Evolutionary conservation across 352 stramenopile genomes (phyloP).

Genomic region (Blastocystis sp.): DNA sequence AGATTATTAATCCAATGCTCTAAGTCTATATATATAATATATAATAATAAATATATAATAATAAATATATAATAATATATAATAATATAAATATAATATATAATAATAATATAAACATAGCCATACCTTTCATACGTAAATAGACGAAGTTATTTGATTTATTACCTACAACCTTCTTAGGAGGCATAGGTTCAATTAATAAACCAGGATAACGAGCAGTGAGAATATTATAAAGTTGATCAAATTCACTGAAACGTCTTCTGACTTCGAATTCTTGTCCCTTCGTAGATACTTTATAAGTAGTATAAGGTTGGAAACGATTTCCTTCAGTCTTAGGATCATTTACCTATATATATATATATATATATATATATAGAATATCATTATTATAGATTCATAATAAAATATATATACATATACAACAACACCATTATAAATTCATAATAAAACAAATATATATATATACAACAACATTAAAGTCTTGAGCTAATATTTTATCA

Average conservation of each 20-base stretch:
- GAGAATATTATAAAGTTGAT: slow-evolving; percentile 19
- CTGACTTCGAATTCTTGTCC: slow-evolving; percentile 24
- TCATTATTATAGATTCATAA: too few relatives aligned
- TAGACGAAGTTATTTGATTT: slow-evolving; percentile 18
- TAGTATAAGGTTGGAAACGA: slow-evolving; percentile 30
- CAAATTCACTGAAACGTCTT: slow-evolving; percentile 34
- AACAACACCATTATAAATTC: too few relatives aligned
- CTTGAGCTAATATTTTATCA: slow-evolving; percentile 30
- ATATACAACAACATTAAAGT: slow-evolving; percentile 31
- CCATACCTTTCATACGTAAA: slow-evolving; percentile 11
- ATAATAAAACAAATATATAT: background rate
- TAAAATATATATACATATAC: too few relatives aligned
- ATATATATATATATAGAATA: too few relatives aligned
- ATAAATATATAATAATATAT: too few relatives aligned
- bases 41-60: too few relatives aligned
- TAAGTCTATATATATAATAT: background rate
- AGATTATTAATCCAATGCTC: slow-evolving; percentile 30
- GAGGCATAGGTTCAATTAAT: slow-evolving; percentile 20
- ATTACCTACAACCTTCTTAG: slow-evolving; percentile 37
- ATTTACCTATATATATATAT: slow-evolving; percentile 5
- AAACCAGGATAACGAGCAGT: slow-evolving; percentile 22
- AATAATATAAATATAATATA: too few relatives aligned
- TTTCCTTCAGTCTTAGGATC: slow-evolving; percentile 28
- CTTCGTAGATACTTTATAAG: slow-evolving; percentile 24
- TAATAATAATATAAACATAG: background rate